A percentile compares a stretch with the other conserved stretches of the same genome.
Conservation (phyloP, 2,329 filamentous ascomycete genomes). For the Biscogniauxia sp. region DNA sequence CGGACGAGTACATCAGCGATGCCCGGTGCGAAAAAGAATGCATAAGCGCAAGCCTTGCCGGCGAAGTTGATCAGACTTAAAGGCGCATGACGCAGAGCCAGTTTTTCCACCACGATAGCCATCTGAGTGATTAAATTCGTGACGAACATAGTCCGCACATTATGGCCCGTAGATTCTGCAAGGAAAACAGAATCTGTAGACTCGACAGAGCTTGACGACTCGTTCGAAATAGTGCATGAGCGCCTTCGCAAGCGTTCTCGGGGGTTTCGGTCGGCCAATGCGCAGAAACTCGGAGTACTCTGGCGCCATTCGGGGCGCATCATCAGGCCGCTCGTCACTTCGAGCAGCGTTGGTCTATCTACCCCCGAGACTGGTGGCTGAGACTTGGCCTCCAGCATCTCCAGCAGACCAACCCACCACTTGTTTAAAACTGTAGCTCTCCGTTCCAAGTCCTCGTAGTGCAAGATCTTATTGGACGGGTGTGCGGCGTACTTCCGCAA, state of each 20-base stretch:
- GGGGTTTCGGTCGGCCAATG: slow-evolving; percentile 55
- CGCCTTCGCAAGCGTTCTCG: slow-evolving; percentile 44
- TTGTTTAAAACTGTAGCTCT: slow-evolving; percentile 78
- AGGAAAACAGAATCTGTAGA: slow-evolving; percentile 47
- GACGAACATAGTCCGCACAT: slow-evolving; percentile 82
- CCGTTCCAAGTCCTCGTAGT: slow-evolving; percentile 80
- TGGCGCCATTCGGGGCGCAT: slow-evolving; percentile 83
- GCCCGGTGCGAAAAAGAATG: slow-evolving; percentile 88
- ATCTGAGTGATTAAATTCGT: slow-evolving; percentile 81
- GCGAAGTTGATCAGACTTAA: slow-evolving; percentile 76
- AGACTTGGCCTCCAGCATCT: slow-evolving; percentile 68
- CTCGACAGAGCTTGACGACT: slow-evolving; percentile 67
- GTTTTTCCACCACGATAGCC: slow-evolving; percentile 82
- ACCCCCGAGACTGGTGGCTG: slow-evolving; percentile 74
- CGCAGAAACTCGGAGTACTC: slow-evolving; percentile 65
- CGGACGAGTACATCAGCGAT: slow-evolving; percentile 80
- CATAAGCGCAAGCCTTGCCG: slow-evolving; percentile 87
- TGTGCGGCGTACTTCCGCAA: slow-evolving; percentile 68
- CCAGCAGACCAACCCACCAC: slow-evolving; percentile 84
- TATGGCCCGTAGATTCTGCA: slow-evolving; percentile 75
- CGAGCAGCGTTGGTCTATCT: slow-evolving; percentile 78
- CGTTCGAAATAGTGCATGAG: slow-evolving; percentile 50
- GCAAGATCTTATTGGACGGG: slow-evolving; percentile 60
- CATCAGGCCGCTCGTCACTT: slow-evolving; percentile 80
- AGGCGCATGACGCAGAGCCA: slow-evolving; percentile 71